Evolutionary conservation across 192 early-diverging fungal species (phyloP).

Genomic region (Kickxella alabastrina): DNA sequence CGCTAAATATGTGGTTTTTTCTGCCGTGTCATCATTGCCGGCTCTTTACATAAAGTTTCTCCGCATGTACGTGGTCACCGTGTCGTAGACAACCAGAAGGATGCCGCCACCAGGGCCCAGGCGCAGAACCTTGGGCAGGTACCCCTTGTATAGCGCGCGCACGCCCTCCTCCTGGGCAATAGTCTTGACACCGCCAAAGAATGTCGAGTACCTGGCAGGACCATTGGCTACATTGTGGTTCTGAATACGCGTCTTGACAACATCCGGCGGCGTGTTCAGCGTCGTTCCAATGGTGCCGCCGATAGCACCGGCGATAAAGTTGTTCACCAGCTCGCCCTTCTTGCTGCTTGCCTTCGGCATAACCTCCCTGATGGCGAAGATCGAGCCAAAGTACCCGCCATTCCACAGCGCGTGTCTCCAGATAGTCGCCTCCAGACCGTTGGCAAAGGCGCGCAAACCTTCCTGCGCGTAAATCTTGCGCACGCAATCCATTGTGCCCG

Average conservation of each 20-base stretch:
- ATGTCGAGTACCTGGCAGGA: conserved; percentile 85
- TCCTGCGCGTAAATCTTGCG: conserved; percentile 77
- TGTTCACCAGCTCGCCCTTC: conserved; percentile 70
- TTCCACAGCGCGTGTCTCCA: conserved; percentile 96
- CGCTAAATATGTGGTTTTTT: too few relatives aligned
- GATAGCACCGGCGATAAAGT: conserved; percentile 87
- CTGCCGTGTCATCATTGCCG: too few relatives aligned
- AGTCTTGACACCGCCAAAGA: conserved; percentile 68
- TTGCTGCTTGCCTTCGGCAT: conserved; percentile 82
- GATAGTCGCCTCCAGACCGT: conserved; percentile 89
- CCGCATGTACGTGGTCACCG: conserved; percentile 80
- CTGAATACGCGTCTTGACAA: conserved; percentile 95
- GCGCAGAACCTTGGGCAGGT: conserved; percentile 91
- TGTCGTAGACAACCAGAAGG: conserved; percentile 87
- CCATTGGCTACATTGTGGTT: conserved; percentile 66
- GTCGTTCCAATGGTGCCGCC: conserved; percentile 93
- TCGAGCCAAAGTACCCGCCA: conserved; percentile 92
- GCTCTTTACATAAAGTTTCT: conserved; percentile 61
- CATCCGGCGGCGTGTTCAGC: conserved; percentile 93
- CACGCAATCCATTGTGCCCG: conserved; percentile 73
- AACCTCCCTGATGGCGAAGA: conserved; percentile 62
- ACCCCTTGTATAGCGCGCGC: conserved; percentile 90
- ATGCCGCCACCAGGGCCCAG: conserved; percentile 86
- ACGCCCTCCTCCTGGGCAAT: conserved; percentile 87
- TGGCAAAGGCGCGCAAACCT: conserved; percentile 80